Evolutionary conservation across 257 asterid species (phyloP).

Genomic region (Cordia subcordata): DNA sequence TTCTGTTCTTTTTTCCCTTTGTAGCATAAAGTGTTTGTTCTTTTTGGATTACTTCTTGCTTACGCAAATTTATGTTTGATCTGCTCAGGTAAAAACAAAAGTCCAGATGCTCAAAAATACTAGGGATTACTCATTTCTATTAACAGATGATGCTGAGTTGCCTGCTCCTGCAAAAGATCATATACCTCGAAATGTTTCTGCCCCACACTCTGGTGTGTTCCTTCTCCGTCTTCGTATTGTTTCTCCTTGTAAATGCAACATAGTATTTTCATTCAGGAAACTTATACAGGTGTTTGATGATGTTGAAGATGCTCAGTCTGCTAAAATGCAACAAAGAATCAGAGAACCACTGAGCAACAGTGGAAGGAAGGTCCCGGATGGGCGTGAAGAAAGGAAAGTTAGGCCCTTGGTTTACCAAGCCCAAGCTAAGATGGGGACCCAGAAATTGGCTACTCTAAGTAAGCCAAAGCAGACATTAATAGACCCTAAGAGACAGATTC

Average conservation of each 20-base stretch:
- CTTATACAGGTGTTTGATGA: constrained; percentile 74
- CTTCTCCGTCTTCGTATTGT: constrained; percentile 28
- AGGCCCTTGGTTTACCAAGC: constrained; percentile 24
- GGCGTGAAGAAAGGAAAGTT: constrained; percentile 38
- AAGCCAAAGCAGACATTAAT: constrained; percentile 22
- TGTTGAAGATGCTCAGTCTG: constrained; percentile 62
- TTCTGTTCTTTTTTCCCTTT: not conserved
- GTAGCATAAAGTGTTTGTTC: not conserved
- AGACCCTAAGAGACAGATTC: constrained; percentile 44
- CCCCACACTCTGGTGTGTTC: constrained; percentile 62
- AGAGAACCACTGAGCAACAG: constrained; percentile 29
- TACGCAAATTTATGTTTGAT: constrained; percentile 11
- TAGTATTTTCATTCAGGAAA: constrained; percentile 41
- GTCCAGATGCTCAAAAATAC: constrained; percentile 68
- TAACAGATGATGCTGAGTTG: constrained; percentile 74
- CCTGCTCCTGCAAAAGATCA: constrained; percentile 51
- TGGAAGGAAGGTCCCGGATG: constrained; percentile 38
- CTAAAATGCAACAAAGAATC: constrained; percentile 37
- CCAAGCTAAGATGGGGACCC: constrained; percentile 38
- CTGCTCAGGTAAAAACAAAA: constrained; percentile 56
- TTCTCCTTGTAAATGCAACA: constrained; percentile 15
- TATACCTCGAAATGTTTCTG: constrained; percentile 39
- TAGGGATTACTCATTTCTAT: constrained; percentile 85
- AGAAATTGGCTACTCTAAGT: constrained; percentile 24
- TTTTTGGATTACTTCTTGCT: constrained; percentile 1